Conservation (phyloP, 2,329 filamentous ascomycete genomes). For the Talaromyces sp. region DNA sequence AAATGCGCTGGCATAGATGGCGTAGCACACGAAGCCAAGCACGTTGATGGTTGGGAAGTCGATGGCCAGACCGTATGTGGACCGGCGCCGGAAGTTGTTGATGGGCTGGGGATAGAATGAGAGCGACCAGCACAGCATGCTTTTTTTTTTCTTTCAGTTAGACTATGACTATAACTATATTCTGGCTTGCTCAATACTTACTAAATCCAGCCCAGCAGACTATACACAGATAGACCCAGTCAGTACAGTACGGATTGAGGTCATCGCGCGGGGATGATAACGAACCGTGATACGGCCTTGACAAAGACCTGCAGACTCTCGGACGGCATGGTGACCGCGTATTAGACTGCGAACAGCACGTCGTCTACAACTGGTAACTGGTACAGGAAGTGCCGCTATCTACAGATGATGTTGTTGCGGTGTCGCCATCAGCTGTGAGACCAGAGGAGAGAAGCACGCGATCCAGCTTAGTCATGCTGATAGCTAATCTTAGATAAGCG, state of each 20-base stretch:
- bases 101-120: conserved; percentile 92
- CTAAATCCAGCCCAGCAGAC: conserved; percentile 71
- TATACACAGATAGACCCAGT: conserved; percentile 16
- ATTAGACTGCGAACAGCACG: neutral
- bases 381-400: neutral
- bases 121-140: conserved; percentile 69
- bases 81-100: conserved; percentile 70
- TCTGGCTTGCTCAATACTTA: conserved; percentile 23
- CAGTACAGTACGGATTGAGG: conserved; percentile 15
- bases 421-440: neutral
- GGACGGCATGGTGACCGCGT: conserved; percentile 20
- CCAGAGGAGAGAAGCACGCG: neutral
- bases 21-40: conserved; percentile 62
- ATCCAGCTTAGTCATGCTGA: neutral
- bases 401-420: neutral
- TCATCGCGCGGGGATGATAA: conserved; percentile 4
- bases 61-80: conserved; percentile 78
- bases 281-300: conserved; percentile 40
- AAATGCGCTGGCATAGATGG: conserved; percentile 68
- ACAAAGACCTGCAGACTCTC: conserved; percentile 31
- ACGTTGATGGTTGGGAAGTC: conserved; percentile 76
- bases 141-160: conserved; percentile 15
- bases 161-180: neutral
- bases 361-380: neutral
- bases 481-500: neutral